phyloP scores from a whole-genome alignment of 768 basidiomycete species.

The Imleria badia region DNA sequence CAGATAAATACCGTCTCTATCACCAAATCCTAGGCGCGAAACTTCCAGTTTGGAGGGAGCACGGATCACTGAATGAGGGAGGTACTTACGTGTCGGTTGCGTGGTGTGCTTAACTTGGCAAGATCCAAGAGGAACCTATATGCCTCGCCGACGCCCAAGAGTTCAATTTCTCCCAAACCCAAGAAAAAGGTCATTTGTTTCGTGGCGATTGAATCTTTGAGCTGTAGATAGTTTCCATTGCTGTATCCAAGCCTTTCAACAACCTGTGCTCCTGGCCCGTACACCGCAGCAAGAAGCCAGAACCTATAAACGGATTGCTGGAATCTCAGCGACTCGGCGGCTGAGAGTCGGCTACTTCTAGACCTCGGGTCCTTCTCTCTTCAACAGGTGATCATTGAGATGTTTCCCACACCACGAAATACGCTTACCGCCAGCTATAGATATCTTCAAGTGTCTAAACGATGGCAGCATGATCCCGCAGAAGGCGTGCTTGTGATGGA shows the following conservation, averaged over 20 bases:
- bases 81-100: background rate
- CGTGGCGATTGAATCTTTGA: slow-evolving; percentile 4
- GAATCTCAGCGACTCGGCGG: slow-evolving; percentile 33
- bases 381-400: background rate
- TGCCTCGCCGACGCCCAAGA: slow-evolving; percentile 21
- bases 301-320: slow-evolving; percentile 30
- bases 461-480: slow-evolving; percentile 26
- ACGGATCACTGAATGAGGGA: background rate
- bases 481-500: slow-evolving; percentile 18
- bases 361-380: slow-evolving; percentile 40
- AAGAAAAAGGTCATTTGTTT: slow-evolving; percentile 8
- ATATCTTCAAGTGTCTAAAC: slow-evolving; percentile 36
- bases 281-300: slow-evolving; percentile 22
- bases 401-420: background rate
- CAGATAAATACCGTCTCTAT: slow-evolving; percentile 5
- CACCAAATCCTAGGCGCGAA: background rate
- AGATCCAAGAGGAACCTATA: slow-evolving; percentile 20
- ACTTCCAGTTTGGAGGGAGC: background rate
- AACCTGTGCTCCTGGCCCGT: slow-evolving; percentile 1
- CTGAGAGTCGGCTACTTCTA: slow-evolving; percentile 28
- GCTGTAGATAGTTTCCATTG: background rate
- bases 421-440: slow-evolving; percentile 39
- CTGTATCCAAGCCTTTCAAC: background rate
- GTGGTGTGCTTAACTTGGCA: slow-evolving; percentile 4
- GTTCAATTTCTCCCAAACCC: slow-evolving; percentile 12